Conservation (phyloP, 768 basidiomycete genomes). For the Flagelloscypha sp. region DNA sequence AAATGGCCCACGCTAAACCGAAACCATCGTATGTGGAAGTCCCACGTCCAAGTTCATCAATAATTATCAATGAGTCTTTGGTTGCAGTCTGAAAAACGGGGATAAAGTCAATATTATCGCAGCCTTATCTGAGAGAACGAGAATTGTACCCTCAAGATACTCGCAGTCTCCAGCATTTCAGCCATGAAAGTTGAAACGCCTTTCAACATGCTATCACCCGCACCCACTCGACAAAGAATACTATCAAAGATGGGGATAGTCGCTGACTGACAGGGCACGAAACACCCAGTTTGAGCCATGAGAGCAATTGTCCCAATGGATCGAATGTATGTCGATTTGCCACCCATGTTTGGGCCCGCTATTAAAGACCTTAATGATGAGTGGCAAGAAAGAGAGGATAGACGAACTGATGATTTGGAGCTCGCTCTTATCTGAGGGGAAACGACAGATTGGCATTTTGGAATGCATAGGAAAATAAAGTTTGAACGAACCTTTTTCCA, state of each 20-base stretch:
- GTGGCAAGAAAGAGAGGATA: background rate
- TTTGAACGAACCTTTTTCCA: conserved; percentile 70
- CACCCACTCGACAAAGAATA: conserved; percentile 90
- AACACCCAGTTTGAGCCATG: conserved; percentile 93
- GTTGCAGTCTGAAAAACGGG: conserved; percentile 77
- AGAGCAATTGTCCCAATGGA: conserved; percentile 92
- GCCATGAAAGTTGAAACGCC: conserved; percentile 99
- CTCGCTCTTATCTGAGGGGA: conserved; percentile 62
- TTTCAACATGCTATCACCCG: conserved; percentile 95
- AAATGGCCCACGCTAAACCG: conserved; percentile 97
- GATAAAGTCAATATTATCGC: background rate
- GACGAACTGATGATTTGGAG: conserved; percentile 87
- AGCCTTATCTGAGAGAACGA: background rate
- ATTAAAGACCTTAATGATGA: conserved; percentile 1
- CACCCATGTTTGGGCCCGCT: conserved; percentile 99
- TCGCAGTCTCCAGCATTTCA: conserved; percentile 98
- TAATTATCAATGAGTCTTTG: conserved; percentile 89
- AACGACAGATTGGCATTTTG: background rate
- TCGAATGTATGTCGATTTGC: conserved; percentile 95
- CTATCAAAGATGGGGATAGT: conserved; percentile 91
- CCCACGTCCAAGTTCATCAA: conserved; percentile 93
- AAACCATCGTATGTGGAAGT: conserved; percentile 98
- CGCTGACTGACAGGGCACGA: conserved; percentile 87
- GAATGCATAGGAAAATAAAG: background rate
- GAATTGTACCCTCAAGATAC: conserved; percentile 72